Evolutionary conservation across 2,329 filamentous ascomycete genomes (phyloP), one percentile per base, ranked within the genome.

Genomic region (Cercospora sp.): DNA sequence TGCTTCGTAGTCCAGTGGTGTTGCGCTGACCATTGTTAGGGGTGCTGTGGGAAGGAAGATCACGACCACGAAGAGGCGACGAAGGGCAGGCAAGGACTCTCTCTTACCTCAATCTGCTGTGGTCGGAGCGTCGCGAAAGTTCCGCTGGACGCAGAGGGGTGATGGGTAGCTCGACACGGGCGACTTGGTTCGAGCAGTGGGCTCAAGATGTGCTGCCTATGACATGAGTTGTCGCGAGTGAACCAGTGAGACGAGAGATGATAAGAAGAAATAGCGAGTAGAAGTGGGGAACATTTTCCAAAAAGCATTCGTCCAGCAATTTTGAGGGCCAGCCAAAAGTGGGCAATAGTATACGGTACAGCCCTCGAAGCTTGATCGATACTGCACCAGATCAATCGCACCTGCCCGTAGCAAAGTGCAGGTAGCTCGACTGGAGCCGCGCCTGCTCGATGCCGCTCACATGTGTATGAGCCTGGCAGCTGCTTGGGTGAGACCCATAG

Each of bases 1-100:
- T 59, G 55, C 55, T 36, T 59, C 55, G 55, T 18, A 33, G n/a
- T 59, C 55, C 55, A 33, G 55, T 59, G 55, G 55, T 59, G 55
- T 36, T 31, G 28, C 28, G 55, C 55, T 59, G 55, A 59, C 55
- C 55, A 59, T 59, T n/a, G 30, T 59, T 36, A 59, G n/a, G 18
- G 20, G 53, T 36, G 20, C 55, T 12, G 26, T 59, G 55, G 55
- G 6, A 23, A 59, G 31, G 55, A 36, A 36, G 30, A 36, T 31
- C 12, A 33, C 16, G 9, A 59, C 31, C 31, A 31, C 55, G 31
- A 59, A n/a, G 28, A 33, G 9, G 55, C 31, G 55, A 59, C 55
- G 55, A 59, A 59, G 26, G 55, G 55, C 55, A 59, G 55, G 55
- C 13, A 13, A 59, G 30, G 4, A n/a, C 53, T 31, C 55, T 59